These are phyloP conservation scores for Aspergillus egyptiacus DNA, from an alignment of 495 filamentous ascomycete genomes.

Conservation along the genomic window DNA sequence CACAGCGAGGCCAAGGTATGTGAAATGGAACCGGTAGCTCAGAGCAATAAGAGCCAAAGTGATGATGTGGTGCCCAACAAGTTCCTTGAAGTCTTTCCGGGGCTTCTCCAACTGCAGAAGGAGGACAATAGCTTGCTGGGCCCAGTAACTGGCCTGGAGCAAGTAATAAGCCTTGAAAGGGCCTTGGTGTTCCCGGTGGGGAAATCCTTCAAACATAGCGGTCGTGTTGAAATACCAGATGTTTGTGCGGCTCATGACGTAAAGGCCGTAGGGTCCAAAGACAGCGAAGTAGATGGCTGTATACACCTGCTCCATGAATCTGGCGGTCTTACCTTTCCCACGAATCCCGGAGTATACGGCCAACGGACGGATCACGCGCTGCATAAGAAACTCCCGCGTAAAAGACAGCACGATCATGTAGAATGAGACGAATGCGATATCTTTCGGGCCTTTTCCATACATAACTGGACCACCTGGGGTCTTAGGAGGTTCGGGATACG, in stretches of 20 bases:
- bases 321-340: slow-evolving; percentile 70
- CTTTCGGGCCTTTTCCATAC: slow-evolving; percentile 85
- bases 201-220: slow-evolving; percentile 88
- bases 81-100: slow-evolving; percentile 91
- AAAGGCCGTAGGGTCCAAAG: slow-evolving; percentile 81
- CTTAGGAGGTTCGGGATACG: slow-evolving; percentile 66
- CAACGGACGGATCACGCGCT: slow-evolving; percentile 76
- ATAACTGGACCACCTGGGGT: slow-evolving; percentile 52
- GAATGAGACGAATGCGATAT: slow-evolving; percentile 83
- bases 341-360: slow-evolving; percentile 66
- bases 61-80: slow-evolving; percentile 91
- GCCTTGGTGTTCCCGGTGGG: slow-evolving; percentile 76
- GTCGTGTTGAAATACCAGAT: slow-evolving; percentile 98
- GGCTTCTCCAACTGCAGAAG: slow-evolving; percentile 88
- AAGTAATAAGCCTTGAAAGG: slow-evolving; percentile 97
- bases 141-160: slow-evolving; percentile 93
- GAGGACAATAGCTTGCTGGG: slow-evolving; percentile 89
- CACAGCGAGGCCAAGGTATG: slow-evolving; percentile 93
- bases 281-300: slow-evolving; percentile 91
- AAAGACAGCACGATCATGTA: slow-evolving; percentile 87
- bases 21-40: slow-evolving; percentile 97
- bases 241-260: slow-evolving; percentile 82
- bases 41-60: slow-evolving; percentile 79
- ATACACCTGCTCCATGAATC: slow-evolving; percentile 98
- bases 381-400: slow-evolving; percentile 95